Base-by-base conservation (phyloP, 345 rosid genomes). In the Melaleuca alternifolia region DNA sequence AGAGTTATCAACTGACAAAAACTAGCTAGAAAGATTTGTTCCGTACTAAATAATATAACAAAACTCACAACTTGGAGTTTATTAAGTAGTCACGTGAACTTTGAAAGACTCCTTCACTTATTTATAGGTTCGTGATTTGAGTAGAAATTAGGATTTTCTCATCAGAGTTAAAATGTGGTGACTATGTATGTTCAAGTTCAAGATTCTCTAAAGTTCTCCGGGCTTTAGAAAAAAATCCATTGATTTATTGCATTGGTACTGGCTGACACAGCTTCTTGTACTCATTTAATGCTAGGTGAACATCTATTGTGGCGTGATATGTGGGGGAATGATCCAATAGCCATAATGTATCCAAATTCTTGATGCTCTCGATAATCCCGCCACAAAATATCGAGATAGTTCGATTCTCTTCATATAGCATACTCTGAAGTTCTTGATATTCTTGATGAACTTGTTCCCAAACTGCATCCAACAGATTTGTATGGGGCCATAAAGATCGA, bases 211-310 rank as follows among this genome's bases (percentile, higher is more conserved):
- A 61, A n/a, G 16, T 61, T 15, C 8, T 0, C 3, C 3, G 3
- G 71, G 4, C 11, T 6, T n/a, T n/a, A 37, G 10, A 10, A 24
- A 1, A 56, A 57, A 56, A n/a, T n/a, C n/a, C n/a, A n/a, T n/a
- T n/a, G n/a, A n/a, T n/a, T n/a, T n/a, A n/a, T n/a, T 57, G 2
- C 14, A 26, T 26, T 3, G 62, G 62, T 57, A 24, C 0, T 57
- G 15, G n/a, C 26, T 0, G 7, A n/a, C 62, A n/a, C n/a, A n/a
- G 10, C 0, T 26, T 0, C 62, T 0, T 13, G 18, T n/a, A 61
- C 37, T 13, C 0, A 0, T 28, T 37, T 0, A 61, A 0, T 57
- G 11, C 5, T 26, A 21, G 61, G 61, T 23, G 10, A n/a, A 23
- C n/a, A 56, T 4, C 0, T 56, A 56, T 23, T 26, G 61, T 11